Evolutionary conservation across 805 yeast genomes (phyloP).

Genomic region (Candida nemodendra): DNA sequence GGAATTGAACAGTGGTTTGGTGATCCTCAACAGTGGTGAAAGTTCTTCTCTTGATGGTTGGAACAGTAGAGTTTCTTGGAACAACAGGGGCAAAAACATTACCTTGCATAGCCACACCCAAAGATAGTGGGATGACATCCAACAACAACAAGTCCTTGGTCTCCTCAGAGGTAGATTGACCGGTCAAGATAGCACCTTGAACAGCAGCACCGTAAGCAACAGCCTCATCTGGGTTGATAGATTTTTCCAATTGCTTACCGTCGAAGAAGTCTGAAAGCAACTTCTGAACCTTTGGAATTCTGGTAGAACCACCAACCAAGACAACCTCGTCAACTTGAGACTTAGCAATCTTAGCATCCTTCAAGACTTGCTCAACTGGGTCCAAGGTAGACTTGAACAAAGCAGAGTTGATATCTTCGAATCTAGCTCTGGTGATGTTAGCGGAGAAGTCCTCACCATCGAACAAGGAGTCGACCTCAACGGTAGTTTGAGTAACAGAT

Average conservation of each 20-base stretch:
- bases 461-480: constrained; percentile 92
- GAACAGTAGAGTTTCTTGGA: constrained; percentile 99
- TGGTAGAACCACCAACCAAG: constrained; percentile 97
- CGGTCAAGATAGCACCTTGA: constrained; percentile 97
- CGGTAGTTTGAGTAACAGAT: constrained; percentile 92
- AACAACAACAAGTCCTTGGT: constrained; percentile 93
- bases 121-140: constrained; percentile 97
- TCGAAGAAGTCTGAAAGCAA: constrained; percentile 91
- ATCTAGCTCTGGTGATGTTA: constrained; percentile 95
- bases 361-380: constrained; percentile 93
- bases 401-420: constrained; percentile 92
- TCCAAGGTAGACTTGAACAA: constrained; percentile 90
- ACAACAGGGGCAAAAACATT: constrained; percentile 98
- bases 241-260: constrained; percentile 95
- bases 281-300: constrained; percentile 98
- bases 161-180: constrained; percentile 84
- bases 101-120: constrained; percentile 99
- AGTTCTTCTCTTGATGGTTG: constrained; percentile 98
- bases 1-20: constrained; percentile 98
- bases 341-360: constrained; percentile 86
- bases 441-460: constrained; percentile 96
- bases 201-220: constrained; percentile 99
- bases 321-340: constrained; percentile 90
- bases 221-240: constrained; percentile 99
- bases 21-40: constrained; percentile 98